Evolutionary conservation across 1,284 basidiomycete species (phyloP), one percentile per base, ranked within the genome.

Genomic region (Apiotrichum veenhuisii): DNA sequence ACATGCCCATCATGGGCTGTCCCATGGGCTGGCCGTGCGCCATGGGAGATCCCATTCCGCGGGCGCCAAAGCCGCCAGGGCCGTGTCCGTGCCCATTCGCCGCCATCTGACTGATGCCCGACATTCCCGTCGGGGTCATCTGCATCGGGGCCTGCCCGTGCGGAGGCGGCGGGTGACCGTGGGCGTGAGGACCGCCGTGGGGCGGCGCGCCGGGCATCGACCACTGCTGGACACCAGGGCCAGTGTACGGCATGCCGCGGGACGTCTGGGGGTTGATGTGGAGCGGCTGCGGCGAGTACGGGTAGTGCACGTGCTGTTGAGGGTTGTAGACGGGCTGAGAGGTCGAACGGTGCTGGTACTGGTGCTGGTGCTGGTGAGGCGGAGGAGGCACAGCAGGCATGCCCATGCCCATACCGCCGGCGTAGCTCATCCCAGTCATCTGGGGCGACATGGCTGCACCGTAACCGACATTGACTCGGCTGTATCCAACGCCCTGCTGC

Each of bases 251-350:
- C 64, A 74, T 64, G 14, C 70, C 72, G 20, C 70, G 59, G 9
- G 65, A 64, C 17, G 65, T 65, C 47, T 69, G 67, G 10, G 67
- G 67, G 55, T 72, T 70, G 58, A 73, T 69, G 45, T 67, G 66
- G 45, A 72, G 55, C 8, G 71, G 70, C 59, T 73, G 71, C 10
- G 72, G 71, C 44, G 70, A 70, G 60, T 74, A 73, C 2, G 72
- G 71, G 59, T 69, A 72, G 46, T 74, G 72, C 15, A 61, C 70
- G 49, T 74, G 72, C 58, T 74, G 72, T 55, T 74, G 70, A 14
- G 71, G 72, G 62, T 74, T 70, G 63, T 74, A 72, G 15, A 70
- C 58, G 7, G 71, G 68, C 38, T 64, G 62, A 20, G 54, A 55
- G 22, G 65, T 58, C 20, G 45, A 62, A 22, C 63, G 59, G 25